Base-by-base conservation (phyloP, 495 filamentous ascomycete genomes). In the Penicillium goetzii region DNA sequence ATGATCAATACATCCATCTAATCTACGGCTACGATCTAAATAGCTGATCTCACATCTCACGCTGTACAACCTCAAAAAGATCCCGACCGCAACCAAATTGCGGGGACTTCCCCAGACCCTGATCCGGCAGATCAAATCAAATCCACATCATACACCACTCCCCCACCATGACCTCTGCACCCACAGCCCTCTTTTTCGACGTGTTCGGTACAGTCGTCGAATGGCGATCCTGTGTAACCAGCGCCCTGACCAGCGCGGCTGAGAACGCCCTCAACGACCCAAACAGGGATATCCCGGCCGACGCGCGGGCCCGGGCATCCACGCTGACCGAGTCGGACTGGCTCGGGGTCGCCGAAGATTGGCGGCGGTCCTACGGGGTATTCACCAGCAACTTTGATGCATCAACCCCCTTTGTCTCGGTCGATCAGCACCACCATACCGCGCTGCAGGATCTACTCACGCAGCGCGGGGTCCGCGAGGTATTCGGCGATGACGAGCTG, bases 161-260 rank as follows among this genome's bases (percentile, higher is more conserved):
- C 2, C 14, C 14, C 17, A 43, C 40, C 40, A 81, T 80, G 78
- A 61, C 74, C 28, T 68, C 33, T 59, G 57, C 40, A 55, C 81
- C 81, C 11, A 67, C 74, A 59, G 81, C 76, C 17, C 72, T 88
- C n/a, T 77, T 88, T 63, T 88, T 88, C 72, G 85, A 88, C 56
- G 70, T 90, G 68, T 94, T 94, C 76, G 92, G 91, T 64, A 93
- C 91, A 5, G 83, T 88, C 57, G 90, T 93, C 28, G 80, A 91
- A 77, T 91, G 89, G 88, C 84, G 90, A 56, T 77, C 74, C 33
- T 83, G 84, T 33, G 81, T 94, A 25, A 83, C 77, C 25, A 69
- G 77, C 15, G 82, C 82, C 32, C 77, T 93, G 19, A 58, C 64
- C 49, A 57, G 66, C 17, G 72, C 74, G 10, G 67, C 76, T 30